Conservation (phyloP, 2,329 filamentous ascomycete species). For the Arachnomyces sp. region DNA sequence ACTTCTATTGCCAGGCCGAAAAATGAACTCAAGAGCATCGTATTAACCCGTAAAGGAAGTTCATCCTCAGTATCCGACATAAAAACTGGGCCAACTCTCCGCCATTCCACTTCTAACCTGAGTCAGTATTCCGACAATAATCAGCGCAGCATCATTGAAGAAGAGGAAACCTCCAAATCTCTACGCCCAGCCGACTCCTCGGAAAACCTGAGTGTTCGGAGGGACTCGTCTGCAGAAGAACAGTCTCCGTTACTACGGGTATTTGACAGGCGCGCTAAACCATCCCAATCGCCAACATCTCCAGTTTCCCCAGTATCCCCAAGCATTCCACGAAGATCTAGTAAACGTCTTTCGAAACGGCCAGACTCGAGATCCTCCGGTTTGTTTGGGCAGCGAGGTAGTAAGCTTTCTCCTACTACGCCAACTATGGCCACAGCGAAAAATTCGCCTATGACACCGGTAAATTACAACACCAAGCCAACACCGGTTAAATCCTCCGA, state of each 20-base stretch:
- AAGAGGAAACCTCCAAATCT: neutral
- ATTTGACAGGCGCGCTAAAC: constrained; percentile 4
- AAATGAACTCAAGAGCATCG: constrained; percentile 7
- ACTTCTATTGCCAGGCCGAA: constrained; percentile 19
- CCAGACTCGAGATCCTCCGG: constrained; percentile 7
- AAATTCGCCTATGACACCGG: constrained; percentile 13
- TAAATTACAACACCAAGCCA: constrained; percentile 34
- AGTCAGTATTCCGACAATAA: neutral
- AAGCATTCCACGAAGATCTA: constrained; percentile 17
- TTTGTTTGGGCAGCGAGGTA: constrained; percentile 3
- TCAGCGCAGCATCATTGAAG: neutral
- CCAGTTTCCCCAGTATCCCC: constrained; percentile 2
- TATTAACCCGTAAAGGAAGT: constrained; percentile 2
- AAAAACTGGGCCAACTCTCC: constrained; percentile 5
- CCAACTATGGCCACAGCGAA: constrained; percentile 9
- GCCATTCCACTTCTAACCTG: constrained; percentile 6
- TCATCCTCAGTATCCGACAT: neutral
- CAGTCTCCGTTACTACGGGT: constrained; percentile 11
- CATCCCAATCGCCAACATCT: constrained; percentile 1
- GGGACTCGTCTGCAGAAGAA: constrained; percentile 2
- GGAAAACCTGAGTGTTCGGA: constrained; percentile 4
- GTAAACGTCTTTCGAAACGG: constrained; percentile 16
- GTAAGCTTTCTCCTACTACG: constrained; percentile 4
- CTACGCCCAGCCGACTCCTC: constrained; percentile 7
- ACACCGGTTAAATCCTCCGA: constrained; percentile 40